Base-by-base conservation (phyloP, 2,329 filamentous ascomycete species). In the Alternaria gansuensis region DNA sequence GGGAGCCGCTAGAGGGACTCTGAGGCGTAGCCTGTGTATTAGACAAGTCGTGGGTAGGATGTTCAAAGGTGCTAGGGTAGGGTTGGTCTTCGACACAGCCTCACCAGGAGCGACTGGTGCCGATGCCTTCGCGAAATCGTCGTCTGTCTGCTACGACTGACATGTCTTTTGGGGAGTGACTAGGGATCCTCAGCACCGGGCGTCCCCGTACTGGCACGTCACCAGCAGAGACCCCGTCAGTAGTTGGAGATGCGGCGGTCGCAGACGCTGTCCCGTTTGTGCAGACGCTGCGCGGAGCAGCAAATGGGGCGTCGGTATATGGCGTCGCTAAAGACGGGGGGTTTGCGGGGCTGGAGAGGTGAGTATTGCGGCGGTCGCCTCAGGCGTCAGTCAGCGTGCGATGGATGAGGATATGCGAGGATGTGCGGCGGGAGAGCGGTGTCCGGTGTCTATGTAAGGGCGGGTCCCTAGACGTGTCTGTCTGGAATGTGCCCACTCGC, bases 71-170 rank as follows among this genome's bases (percentile, higher is more conserved):
- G 24, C n/a, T n/a, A 28, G 37, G 53, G 40, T 46, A 37, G 44
- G 41, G 51, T 34, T 39, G 46, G 37, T 40, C 37, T 40, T 17
- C 41, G 44, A 48, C 68, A 71, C 74, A 66, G 68, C 66, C 71
- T 75, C 72, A 77, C 72, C 72, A 70, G 72, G 74, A 76, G 69
- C 67, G 73, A 70, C 73, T 68, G 67, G 75, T 78, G 74, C 76
- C 76, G 76, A 78, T 77, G 76, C 75, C 76, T 78, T 77, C 76
- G 75, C 76, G 76, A 71, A 74, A 70, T 78, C 69, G 72, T 75
- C 71, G 72, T 64, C 67, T 64, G 69, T 69, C 70, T 73, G 65
- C 70, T 71, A 64, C 71, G 64, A 72, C 73, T 74, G 71, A 74
- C 77, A 78, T 78, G 64, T 77, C 76, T 73, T 67, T 70, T 58